Evolutionary conservation across 768 basidiomycete genomes (phyloP).

Genomic region (Pleurotus djamor): DNA sequence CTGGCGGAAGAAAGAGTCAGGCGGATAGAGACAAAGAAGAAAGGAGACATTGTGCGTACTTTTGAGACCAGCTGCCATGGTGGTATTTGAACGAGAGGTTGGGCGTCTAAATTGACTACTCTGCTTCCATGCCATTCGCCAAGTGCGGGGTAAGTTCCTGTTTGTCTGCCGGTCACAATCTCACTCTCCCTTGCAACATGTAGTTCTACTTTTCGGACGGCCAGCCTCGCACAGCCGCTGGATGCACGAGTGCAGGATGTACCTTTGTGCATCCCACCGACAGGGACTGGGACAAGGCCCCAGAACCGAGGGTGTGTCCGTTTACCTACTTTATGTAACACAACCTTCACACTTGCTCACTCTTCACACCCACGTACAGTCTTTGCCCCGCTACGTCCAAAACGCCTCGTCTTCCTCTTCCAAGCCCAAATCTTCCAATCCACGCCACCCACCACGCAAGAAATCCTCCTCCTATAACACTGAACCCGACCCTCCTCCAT

Average conservation of each 20-base stretch:
- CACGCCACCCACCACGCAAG: no score
- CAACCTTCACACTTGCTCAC: not conserved
- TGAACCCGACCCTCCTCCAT: no score
- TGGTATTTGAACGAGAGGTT: not conserved
- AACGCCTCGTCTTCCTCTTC: not conserved
- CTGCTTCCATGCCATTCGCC: not conserved
- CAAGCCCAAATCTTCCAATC: not conserved
- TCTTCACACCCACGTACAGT: not conserved
- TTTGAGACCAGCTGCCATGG: slow-evolving; percentile 69
- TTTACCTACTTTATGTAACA: not conserved
- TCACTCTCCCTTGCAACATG: not conserved
- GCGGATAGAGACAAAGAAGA: not conserved
- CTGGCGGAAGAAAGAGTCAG: slow-evolving; percentile 34
- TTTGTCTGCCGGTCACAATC: not conserved
- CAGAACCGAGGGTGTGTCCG: not conserved
- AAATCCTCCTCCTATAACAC: no score
- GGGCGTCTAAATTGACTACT: not conserved
- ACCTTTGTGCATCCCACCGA: slow-evolving; percentile 2
- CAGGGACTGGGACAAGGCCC: not conserved
- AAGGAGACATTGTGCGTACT: slow-evolving; percentile 40
- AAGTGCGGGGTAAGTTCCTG: not conserved
- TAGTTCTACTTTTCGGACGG: not conserved
- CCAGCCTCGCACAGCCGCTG: not conserved
- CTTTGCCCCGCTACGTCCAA: not conserved
- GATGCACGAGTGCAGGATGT: not conserved